Base-by-base conservation (phyloP, 768 basidiomycete species). In the Pulveroboletus sp. region DNA sequence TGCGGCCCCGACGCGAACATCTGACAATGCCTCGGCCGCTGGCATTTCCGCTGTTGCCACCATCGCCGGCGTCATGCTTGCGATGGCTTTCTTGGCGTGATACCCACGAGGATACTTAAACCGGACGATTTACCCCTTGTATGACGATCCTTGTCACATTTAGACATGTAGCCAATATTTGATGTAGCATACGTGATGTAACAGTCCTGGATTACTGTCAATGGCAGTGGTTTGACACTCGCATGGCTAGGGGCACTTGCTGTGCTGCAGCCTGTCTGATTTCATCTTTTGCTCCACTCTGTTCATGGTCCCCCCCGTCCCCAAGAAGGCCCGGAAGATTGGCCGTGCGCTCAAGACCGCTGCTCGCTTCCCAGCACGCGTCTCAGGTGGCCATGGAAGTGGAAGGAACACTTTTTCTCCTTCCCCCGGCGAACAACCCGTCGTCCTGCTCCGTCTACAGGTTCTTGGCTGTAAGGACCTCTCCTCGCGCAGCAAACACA, bases 401-500 rank as follows among this genome's bases (percentile, higher is more conserved):
- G 69, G 68, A 51, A 60, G 72, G 47, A 67, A 62, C 40, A 43
- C 63, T 9, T 64, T 73, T 55, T 63, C 67, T 1, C 82, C 85
- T 0, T 55, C 66, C 4, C 75, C 76, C 1, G 85, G 85, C 16
- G 89, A 91, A 63, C 67, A 67, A 0, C 87, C 90, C 1, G 60
- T 87, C 48, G 84, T 85, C 29, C 57, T 84, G 21, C 75, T 90
- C 29, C 72, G 85, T 19, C 71, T 91, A 1, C 86, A 87, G 61
- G 75, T 92, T 16, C 46, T 89, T 5, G 75, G 79, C 5, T 87
- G 87, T 60, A 76, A 68, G 17, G 73, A 79, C 45, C 72, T 92
- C 24, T 64, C 77, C 17, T 71, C 82, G 8, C 87, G 84, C 57
- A 81, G 87, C 61, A 77, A 78, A 40, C 81, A 79, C 55, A 81